A percentile compares a stretch with the other conserved stretches of the same genome.
These are phyloP conservation scores for Entonaema liquescens DNA, from an alignment of 495 filamentous ascomycete species.

Conservation along the genomic window DNA sequence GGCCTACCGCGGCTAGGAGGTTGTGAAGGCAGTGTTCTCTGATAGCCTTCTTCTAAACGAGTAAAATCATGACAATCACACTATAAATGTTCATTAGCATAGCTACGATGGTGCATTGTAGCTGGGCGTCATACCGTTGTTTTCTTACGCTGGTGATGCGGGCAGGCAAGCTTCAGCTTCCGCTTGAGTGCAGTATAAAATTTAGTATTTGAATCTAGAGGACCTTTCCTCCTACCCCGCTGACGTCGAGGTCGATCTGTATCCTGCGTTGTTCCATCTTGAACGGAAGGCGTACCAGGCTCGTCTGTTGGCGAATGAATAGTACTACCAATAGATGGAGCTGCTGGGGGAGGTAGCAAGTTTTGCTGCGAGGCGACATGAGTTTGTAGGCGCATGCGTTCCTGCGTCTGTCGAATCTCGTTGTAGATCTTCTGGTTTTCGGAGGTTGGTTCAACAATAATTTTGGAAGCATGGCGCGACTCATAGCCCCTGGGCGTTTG, in stretches of 20 bases:
- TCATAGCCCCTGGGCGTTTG: slow-evolving; percentile 17
- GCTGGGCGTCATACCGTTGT: slow-evolving; percentile 32
- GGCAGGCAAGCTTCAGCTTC: slow-evolving; percentile 42
- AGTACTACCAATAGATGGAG: slow-evolving; percentile 36
- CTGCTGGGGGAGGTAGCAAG: slow-evolving; percentile 15
- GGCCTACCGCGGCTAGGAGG: slow-evolving; percentile 13
- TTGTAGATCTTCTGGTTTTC: slow-evolving; percentile 52
- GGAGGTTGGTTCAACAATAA: slow-evolving; percentile 42
- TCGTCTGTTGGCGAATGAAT: slow-evolving; percentile 38
- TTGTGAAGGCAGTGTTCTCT: background rate
- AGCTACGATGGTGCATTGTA: background rate
- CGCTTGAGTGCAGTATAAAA: slow-evolving; percentile 42
- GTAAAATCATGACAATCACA: slow-evolving; percentile 46
- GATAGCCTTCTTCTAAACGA: slow-evolving; percentile 36
- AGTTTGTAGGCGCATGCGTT: slow-evolving; percentile 31
- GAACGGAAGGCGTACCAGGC: slow-evolving; percentile 13
- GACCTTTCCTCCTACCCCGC: slow-evolving; percentile 43
- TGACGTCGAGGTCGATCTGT: slow-evolving; percentile 20
- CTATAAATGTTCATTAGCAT: slow-evolving; percentile 30
- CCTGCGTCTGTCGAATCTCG: slow-evolving; percentile 39
- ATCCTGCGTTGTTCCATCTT: slow-evolving; percentile 16
- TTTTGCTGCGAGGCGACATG: slow-evolving; percentile 36
- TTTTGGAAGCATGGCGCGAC: slow-evolving; percentile 14
- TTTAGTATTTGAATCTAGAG: slow-evolving; percentile 33
- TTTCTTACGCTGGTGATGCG: slow-evolving; percentile 38